Evolutionary conservation across 495 filamentous ascomycete genomes (phyloP), one percentile per base, ranked within the genome.

Genomic region (Penicillium cosmopolitanum): DNA sequence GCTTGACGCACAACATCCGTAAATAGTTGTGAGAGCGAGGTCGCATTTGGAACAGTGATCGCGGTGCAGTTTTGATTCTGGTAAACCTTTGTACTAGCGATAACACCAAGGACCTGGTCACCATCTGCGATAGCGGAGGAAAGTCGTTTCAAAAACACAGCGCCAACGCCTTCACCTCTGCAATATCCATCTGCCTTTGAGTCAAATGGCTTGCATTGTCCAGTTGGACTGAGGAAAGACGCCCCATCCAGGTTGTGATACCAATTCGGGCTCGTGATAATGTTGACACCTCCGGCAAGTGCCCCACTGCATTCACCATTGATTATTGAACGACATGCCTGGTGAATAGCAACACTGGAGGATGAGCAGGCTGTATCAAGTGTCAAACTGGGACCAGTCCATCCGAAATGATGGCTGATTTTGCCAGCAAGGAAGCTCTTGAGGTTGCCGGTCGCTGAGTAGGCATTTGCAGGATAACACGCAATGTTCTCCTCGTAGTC

Each of bases 121-220:
- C 84, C 81, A 56, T 90, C 85, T 0, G 75, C 71, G 25, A 86
- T 36, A 0, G 88, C 88, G 66, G 84, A 78, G 5, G 80, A 74
- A 0, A 89, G 76, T 2, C 81, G 74, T 68, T 91, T 90, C 15
- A 79, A 60, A 9, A 80, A 66, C 3, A 79, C 69, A 0, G 61
- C 58, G 10, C 66, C 72, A 1, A 64, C 57, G 0, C 73, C 77
- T 28, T 82, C 78, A 13, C 52, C 69, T 5, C 74, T 60, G n/a
- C 73, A 74, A 51, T 78, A 78, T 5, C 75, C 75, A 59, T 77
- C 73, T 1, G 63, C 75, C 4, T 47, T 46, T 2, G 48, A 58
- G 34, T 74, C 69, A 38, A 89, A 90, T 0, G 87, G 84, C 35
- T 90, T 89, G 69, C 87, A 91, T 53, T 83, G 81, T 1, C 88